phyloP scores from a whole-genome alignment of 805 yeast genomes.

The Sungouiozyma ichnusensis region DNA sequence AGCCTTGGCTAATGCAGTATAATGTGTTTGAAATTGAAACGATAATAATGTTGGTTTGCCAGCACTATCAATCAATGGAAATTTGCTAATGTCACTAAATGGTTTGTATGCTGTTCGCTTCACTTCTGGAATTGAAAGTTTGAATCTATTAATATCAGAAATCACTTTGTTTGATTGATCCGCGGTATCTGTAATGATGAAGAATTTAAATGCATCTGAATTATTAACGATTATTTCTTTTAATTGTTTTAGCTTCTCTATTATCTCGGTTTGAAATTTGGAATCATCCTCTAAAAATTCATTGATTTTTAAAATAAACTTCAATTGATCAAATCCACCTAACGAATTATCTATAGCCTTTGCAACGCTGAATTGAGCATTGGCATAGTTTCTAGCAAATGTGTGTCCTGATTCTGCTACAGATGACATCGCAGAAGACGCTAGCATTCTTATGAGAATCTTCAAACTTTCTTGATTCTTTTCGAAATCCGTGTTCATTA shows the following conservation, averaged over 20 bases:
- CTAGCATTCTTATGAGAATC: conserved; percentile 60
- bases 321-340: conserved; percentile 69
- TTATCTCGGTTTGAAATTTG: conserved; percentile 41
- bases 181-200: conserved; percentile 48
- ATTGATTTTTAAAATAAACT: conserved; percentile 53
- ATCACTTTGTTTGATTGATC: conserved; percentile 16
- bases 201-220: conserved; percentile 36
- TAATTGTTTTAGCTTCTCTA: conserved; percentile 53
- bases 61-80: conserved; percentile 2
- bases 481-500: conserved; percentile 55
- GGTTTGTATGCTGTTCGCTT: no score
- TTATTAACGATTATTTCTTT: conserved; percentile 36
- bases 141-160: conserved; percentile 23
- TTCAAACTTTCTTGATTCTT: conserved; percentile 56
- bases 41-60: conserved; percentile 39
- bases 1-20: conserved; percentile 53
- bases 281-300: conserved; percentile 39
- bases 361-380: conserved; percentile 50
- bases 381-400: conserved; percentile 61
- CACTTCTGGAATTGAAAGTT: not conserved
- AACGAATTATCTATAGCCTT: conserved; percentile 53
- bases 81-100: conserved; percentile 1
- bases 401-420: conserved; percentile 85
- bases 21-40: conserved; percentile 83
- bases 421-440: conserved; percentile 65